Percentiles rank a stretch among this genome's conserved stretches.
phyloP scores from a whole-genome alignment of 1,284 basidiomycete genomes.

The Malassezia pachydermatis region DNA sequence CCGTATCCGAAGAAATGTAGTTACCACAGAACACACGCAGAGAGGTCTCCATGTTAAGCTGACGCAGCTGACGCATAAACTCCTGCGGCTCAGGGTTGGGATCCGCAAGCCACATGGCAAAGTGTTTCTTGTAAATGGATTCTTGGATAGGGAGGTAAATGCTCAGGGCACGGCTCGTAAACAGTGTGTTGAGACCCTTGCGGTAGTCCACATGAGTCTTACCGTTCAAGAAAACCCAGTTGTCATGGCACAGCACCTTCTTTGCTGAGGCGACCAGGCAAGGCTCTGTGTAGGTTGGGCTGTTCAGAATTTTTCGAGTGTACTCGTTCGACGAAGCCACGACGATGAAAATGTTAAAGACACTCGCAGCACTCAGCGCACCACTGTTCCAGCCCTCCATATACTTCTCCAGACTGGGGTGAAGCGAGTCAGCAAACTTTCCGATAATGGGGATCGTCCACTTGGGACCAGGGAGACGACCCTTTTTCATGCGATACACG shows the following conservation, averaged over 20 bases:
- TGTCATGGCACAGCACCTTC: conserved; percentile 71
- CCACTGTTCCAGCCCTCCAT: conserved; percentile 46
- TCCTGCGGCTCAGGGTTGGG: conserved; percentile 25
- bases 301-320: conserved; percentile 47
- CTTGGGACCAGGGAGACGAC: conserved; percentile 34
- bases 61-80: conserved; percentile 80
- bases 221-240: conserved; percentile 96
- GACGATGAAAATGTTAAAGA: conserved; percentile 47
- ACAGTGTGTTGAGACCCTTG: conserved; percentile 76
- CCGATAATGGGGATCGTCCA: conserved; percentile 48
- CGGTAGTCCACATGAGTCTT: conserved; percentile 91
- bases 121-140: conserved; percentile 66
- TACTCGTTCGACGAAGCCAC: conserved; percentile 45
- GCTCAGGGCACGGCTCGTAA: conserved; percentile 64
- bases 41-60: conserved; percentile 95
- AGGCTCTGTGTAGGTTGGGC: conserved; percentile 52
- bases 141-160: conserved; percentile 85
- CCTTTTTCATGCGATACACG: conserved; percentile 29
- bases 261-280: conserved; percentile 90
- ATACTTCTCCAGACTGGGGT: conserved; percentile 45
- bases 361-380: conserved; percentile 45
- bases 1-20: conserved; percentile 72
- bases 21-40: conserved; percentile 86
- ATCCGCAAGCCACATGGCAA: conserved; percentile 51
- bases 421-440: conserved; percentile 45